phyloP scores from a whole-genome alignment of 192 early-diverging fungal genomes.

The Umbelopsis ramanniana region DNA sequence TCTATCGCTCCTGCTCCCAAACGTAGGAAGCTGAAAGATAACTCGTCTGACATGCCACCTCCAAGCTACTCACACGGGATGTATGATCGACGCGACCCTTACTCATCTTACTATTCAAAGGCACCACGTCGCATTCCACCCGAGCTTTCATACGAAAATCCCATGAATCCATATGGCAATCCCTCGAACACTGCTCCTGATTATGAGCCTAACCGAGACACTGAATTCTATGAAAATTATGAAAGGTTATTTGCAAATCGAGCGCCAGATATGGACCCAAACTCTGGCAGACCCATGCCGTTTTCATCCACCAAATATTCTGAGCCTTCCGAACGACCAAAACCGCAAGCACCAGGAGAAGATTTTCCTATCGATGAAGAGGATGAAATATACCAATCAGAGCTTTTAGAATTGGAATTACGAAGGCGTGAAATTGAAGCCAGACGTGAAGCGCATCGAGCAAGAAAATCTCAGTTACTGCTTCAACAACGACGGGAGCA shows the following conservation, averaged over 20 bases:
- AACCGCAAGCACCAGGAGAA: neutral
- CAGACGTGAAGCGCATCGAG: conserved; percentile 7
- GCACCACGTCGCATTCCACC: conserved; percentile 6
- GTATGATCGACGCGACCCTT: neutral
- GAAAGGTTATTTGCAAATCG: neutral
- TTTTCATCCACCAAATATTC: conserved; percentile 8
- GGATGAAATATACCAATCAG: conserved; percentile 7
- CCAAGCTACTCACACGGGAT: neutral
- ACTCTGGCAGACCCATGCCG: neutral
- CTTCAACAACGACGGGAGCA: conserved; percentile 6
- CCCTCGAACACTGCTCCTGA: neutral
- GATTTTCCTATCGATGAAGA: neutral
- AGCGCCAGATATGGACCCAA: neutral
- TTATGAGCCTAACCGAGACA: neutral
- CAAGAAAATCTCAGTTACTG: conserved; percentile 16
- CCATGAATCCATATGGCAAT: neutral
- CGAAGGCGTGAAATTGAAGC: conserved; percentile 5
- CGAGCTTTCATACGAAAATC: neutral
- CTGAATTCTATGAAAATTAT: conserved; percentile 9
- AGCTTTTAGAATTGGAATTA: conserved; percentile 7
- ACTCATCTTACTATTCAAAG: neutral
- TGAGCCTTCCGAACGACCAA: neutral
- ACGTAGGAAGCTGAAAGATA: neutral
- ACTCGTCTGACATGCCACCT: neutral
- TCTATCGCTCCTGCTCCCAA: neutral